phyloP scores from a whole-genome alignment of 163 green algal species.

The Prototheca wickerhamii region DNA sequence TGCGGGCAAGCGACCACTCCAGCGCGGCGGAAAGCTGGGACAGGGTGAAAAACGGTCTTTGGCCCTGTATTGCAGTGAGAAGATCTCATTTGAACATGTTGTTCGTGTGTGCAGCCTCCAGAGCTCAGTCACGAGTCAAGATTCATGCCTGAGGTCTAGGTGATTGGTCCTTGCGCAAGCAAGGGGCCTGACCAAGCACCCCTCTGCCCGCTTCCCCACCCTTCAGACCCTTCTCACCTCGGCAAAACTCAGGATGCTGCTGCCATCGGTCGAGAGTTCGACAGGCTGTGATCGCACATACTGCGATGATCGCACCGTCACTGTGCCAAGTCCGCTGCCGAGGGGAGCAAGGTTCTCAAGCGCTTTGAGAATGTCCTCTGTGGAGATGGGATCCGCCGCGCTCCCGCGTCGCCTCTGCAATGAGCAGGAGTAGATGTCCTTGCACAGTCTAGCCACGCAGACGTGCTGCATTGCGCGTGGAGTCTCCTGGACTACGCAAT shows the following conservation, averaged over 20 bases:
- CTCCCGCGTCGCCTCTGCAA: constrained; percentile 50
- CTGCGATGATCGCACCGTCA: constrained; percentile 42
- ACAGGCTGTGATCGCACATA: constrained; percentile 71
- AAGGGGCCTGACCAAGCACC: too few species aligned
- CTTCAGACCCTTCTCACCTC: constrained; percentile 32
- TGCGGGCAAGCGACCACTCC: neutral
- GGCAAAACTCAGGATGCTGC: constrained; percentile 56
- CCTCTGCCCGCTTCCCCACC: neutral
- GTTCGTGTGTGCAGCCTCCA: too few species aligned
- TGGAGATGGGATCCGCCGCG: constrained; percentile 51
- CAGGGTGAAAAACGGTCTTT: too few species aligned
- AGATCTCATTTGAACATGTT: too few species aligned
- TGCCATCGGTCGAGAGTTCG: constrained; percentile 80
- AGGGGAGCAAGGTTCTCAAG: constrained; percentile 69
- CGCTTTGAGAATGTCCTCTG: constrained; percentile 77
- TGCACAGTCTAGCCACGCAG: too few species aligned
- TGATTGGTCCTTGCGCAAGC: too few species aligned
- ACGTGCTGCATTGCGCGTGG: too few species aligned
- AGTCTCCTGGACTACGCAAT: neutral
- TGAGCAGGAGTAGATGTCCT: constrained; percentile 5
- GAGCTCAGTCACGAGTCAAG: too few species aligned
- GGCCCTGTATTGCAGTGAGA: too few species aligned
- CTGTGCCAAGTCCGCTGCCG: constrained; percentile 63
- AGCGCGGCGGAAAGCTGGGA: neutral
- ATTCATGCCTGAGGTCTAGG: too few species aligned